phyloP scores from a whole-genome alignment of 1,139 yeast species.

The Geotrichum carabidarum region DNA sequence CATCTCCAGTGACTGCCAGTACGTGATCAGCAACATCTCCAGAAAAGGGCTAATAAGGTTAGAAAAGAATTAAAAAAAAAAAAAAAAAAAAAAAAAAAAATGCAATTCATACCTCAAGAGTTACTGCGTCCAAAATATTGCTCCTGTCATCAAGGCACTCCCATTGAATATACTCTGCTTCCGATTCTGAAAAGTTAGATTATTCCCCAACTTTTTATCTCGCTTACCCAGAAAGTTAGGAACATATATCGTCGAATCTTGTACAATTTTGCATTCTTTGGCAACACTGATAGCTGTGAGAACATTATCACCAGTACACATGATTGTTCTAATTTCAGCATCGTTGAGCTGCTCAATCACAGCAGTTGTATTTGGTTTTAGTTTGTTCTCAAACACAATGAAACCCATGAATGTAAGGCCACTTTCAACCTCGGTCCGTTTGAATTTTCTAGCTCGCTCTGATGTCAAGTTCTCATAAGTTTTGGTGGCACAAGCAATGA shows the following conservation, averaged over 20 bases:
- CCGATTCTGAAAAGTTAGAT: conserved; percentile 3
- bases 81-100: no score
- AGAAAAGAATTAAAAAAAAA: no score
- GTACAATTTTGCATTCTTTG: conserved; percentile 67
- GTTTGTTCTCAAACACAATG: conserved; percentile 84
- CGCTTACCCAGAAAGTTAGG: conserved; percentile 48
- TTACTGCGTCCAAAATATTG: conserved; percentile 51
- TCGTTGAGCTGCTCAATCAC: conserved; percentile 55
- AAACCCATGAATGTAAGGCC: conserved; percentile 76
- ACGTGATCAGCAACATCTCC: conserved; percentile 46
- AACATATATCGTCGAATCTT: conserved; percentile 52
- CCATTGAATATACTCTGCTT: conserved; percentile 33
- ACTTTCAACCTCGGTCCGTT: conserved; percentile 63
- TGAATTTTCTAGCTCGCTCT: conserved; percentile 38
- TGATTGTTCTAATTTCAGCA: conserved; percentile 76
- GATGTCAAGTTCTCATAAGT: conserved; percentile 42
- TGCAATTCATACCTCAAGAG: conserved; percentile 48
- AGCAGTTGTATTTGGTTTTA: conserved; percentile 61
- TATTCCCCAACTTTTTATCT: conserved; percentile 18
- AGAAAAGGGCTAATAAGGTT: conserved; percentile 17
- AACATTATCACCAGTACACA: conserved; percentile 98
- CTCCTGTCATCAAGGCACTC: conserved; percentile 38
- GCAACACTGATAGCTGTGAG: conserved; percentile 93
- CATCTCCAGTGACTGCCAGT: conserved; percentile 88
- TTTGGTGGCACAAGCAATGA: conserved; percentile 88